Evolutionary conservation across 2,329 filamentous ascomycete genomes (phyloP), one percentile per base, ranked within the genome.

Genomic region (Cladosporium colombiae): DNA sequence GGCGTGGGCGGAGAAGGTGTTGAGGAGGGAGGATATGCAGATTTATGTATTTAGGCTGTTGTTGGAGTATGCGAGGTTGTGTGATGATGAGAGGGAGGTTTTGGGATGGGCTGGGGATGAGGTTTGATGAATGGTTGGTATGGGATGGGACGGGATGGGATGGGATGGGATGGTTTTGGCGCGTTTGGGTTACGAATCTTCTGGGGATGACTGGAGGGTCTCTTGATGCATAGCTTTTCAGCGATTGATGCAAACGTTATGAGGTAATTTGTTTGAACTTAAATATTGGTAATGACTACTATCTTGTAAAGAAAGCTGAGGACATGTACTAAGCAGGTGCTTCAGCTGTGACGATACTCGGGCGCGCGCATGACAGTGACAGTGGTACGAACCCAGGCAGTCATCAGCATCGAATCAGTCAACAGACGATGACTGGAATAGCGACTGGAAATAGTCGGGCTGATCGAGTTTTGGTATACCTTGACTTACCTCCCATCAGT

Each of bases 1-100:
- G 74, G 80, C 81, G 35, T 93, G 90, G 90, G 88, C 89, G 0
- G 85, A 87, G 68, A 85, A 79, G 73, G 90, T 90, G 8, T 78
- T 92, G 29, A 80, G 91, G 66, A 85, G 83, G 70, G 89, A 91
- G 71, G 90, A 92, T 73, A 91, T 92, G 89, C 84, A 87, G 72
- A 82, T 92, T 10, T 93, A 93, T 74, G 83, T 88, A 10, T 79
- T 89, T 63, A 80, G 90, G 52, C 72, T 93, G 69, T 60, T 82
- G 57, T 69, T 82, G 67, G 81, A 82, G 70, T 81, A 78, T 72
- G 80, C 77, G 11, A 70, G 81, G 59, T 57, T 82, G 6, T 80
- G 77, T 62, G 77, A 80, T 68, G 80, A 81, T 65, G 70, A 77
- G 40, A 72, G 80, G 66, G 77, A 80, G 29, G 69, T 62, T 46